phyloP scores from a whole-genome alignment of 2,329 filamentous ascomycete genomes.

The Cladosporium sp. region DNA sequence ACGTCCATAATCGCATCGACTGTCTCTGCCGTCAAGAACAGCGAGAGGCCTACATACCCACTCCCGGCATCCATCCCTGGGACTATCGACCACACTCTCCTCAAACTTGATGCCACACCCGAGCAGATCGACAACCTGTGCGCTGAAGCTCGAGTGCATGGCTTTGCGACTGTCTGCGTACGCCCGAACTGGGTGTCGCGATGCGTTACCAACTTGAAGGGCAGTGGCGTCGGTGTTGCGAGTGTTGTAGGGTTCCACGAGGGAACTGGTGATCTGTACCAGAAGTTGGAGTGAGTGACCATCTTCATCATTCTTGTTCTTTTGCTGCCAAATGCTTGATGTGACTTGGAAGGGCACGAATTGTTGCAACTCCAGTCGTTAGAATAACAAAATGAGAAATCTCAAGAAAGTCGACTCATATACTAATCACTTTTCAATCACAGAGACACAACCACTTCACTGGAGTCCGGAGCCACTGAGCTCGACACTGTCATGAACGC shows the following conservation, averaged over 20 bases:
- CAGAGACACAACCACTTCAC: constrained; percentile 46
- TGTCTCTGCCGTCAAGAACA: constrained; percentile 13
- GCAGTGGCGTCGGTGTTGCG: constrained; percentile 48
- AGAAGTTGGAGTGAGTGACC: constrained; percentile 41
- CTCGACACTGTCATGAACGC: constrained; percentile 59
- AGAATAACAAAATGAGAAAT: too few relatives aligned
- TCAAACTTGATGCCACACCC: constrained; percentile 46
- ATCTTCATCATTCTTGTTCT: too few relatives aligned
- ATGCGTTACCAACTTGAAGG: constrained; percentile 47
- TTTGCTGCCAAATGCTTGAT: too few relatives aligned
- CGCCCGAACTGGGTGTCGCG: constrained; percentile 50
- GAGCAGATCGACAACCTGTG: constrained; percentile 52
- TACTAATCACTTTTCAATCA: background rate
- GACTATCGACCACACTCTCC: constrained; percentile 47
- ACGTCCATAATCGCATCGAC: constrained; percentile 34
- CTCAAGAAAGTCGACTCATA: background rate
- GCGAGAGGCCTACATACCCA: background rate
- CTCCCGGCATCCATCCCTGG: constrained; percentile 21
- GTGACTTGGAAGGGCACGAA: too few relatives aligned
- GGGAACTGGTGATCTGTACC: constrained; percentile 49
- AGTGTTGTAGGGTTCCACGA: constrained; percentile 60
- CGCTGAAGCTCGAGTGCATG: constrained; percentile 47
- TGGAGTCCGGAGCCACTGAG: constrained; percentile 50
- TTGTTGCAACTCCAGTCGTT: too few relatives aligned
- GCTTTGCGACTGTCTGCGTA: constrained; percentile 56